Base-by-base conservation (phyloP, 768 basidiomycete species). In the Auricularia heimuer region DNA sequence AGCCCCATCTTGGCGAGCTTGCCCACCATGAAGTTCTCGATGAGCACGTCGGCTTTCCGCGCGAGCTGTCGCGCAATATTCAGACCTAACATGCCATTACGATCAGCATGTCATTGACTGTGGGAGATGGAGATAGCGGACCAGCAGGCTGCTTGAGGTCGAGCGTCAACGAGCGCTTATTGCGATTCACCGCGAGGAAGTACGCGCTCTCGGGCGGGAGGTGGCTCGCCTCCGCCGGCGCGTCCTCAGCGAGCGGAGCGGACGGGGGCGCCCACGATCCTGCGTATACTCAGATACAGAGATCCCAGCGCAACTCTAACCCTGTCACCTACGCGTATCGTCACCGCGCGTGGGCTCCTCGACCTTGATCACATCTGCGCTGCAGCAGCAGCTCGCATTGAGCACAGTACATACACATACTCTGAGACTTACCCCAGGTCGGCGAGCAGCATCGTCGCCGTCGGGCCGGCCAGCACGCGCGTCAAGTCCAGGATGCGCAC, bases 341-440 rank as follows among this genome's bases (percentile, higher is more conserved):
- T 98, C 95, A 29, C 95, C 95, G 65, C 80, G 82, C 54, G 81
- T 78, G 63, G 84, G 78, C 72, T 92, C 89, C 72, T 95, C 93
- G 4, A 97, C 85, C 74, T 97, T 98, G 74, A 97, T 84, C 35
- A 98, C 93, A 72, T 98, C 93, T 60, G 95, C 95, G 1, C 92
- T 75, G 58, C 29, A 29, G 29, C 29, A 29, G 29, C 29, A 29
- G 1, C 29, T 29, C 29, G 29, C 29, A 29, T 29, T 29, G 29
- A 29, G 62, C 39, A 7, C 39, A 29, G 29, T 29, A 29, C 29
- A 29, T 29, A 29, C 29, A 29, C 29, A 29, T 3, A 29, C 29
- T 29, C 29, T 29, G 29, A 14, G 10, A 14, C 67, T 11, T 58
- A 72, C 72, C 72, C 89, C 42, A 95, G 77, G 76, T 95, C 93